A percentile compares a stretch with the other conserved stretches of the same genome.
These are phyloP conservation scores for Scheffersomyces cryptocercus DNA, from an alignment of 1,139 yeast species.

Conservation along the genomic window DNA sequence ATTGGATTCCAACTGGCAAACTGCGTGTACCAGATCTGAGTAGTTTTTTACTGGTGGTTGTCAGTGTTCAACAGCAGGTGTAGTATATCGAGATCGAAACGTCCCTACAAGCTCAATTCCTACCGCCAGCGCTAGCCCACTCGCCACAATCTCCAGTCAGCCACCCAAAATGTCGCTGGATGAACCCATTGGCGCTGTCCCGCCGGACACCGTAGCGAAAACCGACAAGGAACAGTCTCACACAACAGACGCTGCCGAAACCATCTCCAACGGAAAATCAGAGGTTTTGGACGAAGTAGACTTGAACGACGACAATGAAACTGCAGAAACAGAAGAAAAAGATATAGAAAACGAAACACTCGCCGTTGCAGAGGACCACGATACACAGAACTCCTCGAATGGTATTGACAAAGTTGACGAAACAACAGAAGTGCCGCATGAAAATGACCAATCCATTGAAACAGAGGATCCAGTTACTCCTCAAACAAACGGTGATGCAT, in stretches of 20 bases:
- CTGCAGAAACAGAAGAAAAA: neutral
- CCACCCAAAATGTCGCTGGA: neutral
- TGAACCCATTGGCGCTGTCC: neutral
- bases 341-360: neutral
- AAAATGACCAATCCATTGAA: too few relatives aligned
- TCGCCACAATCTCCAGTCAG: too few relatives aligned
- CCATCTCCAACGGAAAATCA: constrained; percentile 3
- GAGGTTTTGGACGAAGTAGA: constrained; percentile 4
- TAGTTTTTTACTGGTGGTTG: too few relatives aligned
- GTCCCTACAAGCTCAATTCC: too few relatives aligned
- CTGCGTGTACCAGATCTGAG: too few relatives aligned
- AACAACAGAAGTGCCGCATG: neutral
- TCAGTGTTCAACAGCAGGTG: too few relatives aligned
- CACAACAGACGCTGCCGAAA: constrained; percentile 1
- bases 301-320: constrained; percentile 2
- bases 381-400: neutral
- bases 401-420: neutral
- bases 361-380: neutral
- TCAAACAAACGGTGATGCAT: too few relatives aligned
- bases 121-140: too few relatives aligned
- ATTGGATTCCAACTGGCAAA: too few relatives aligned
- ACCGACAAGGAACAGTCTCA: neutral
- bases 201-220: constrained; percentile 2
- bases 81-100: too few relatives aligned
- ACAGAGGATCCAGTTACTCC: constrained; percentile 1